Evolutionary conservation across 768 basidiomycete genomes (phyloP), one percentile per base, ranked within the genome.

Genomic region (Dacryopinax primogenitus): DNA sequence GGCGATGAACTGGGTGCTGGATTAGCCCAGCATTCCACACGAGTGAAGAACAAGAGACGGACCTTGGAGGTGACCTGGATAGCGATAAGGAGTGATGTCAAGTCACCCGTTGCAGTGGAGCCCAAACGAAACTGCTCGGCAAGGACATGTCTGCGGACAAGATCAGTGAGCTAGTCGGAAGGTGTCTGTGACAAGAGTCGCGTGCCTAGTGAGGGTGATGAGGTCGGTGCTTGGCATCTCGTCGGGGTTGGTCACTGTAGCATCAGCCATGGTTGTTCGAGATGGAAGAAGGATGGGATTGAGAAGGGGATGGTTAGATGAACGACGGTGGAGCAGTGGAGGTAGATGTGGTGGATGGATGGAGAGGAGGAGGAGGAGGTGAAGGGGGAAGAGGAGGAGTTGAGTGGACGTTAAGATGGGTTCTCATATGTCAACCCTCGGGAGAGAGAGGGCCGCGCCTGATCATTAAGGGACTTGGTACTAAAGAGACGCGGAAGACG

Each of bases 1-100:
- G 1, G 94, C 91, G 74, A 98, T 97, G 81, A 97, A 97, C 77
- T 79, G 77, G 70, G 74, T 15, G 12, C 3, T 16, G 36, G 18
- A 34, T 23, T 16, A 33, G 30, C n/a, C n/a, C 18, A 12, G 6
- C 9, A 34, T 26, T n/a, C 3, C 4, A 37, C 6, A 72, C 15
- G 71, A 71, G 26, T 69, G 13, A 15, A 3, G 71, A 64, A 61
- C 26, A 13, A 13, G 26, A 3, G 26, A 58, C 51, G 15, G 16
- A 35, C 33, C 62, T 92, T 93, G 78, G 89, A 92, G 33, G 91
- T 91, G 68, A 92, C 85, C 75, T 96, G 92, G 74, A 99, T 97
- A 58, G 93, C 95, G 67, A 87, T 95, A 69, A 99, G 82, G 65
- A 99, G 83, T 67, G 98, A 77, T 2, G 96, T 98, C 64, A 98